Evolutionary conservation across 2,329 filamentous ascomycete species (phyloP).

Genomic region (Neofusicoccum laricinum): DNA sequence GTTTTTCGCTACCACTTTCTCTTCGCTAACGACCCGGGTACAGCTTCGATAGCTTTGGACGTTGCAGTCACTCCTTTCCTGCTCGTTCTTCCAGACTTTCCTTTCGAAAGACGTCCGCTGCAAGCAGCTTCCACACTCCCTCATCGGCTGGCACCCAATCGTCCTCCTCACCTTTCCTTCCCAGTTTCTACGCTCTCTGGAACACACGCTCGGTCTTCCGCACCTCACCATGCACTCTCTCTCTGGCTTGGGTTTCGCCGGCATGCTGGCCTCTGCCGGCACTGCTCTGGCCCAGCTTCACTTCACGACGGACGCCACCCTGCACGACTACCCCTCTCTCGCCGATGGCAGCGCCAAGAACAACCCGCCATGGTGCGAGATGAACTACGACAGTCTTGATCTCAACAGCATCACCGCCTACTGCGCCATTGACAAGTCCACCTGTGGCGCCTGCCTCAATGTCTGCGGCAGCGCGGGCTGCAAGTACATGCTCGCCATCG

Average conservation of each 20-base stretch:
- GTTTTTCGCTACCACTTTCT: neutral
- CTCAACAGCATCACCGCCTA: constrained; percentile 9
- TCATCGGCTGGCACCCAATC: neutral
- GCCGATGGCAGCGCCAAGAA: neutral
- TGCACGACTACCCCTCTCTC: constrained; percentile 13
- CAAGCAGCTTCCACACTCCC: constrained; percentile 1
- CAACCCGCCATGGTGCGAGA: constrained; percentile 16
- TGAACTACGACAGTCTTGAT: constrained; percentile 5
- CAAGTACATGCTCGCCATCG: constrained; percentile 93
- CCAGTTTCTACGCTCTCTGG: too few species aligned
- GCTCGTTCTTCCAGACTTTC: neutral
- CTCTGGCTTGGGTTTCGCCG: neutral
- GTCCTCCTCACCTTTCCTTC: neutral
- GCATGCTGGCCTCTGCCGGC: constrained; percentile 1
- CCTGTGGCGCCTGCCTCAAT: constrained; percentile 52
- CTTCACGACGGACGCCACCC: constrained; percentile 13
- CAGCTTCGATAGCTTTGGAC: neutral
- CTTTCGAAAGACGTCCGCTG: neutral
- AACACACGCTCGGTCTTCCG: too few species aligned
- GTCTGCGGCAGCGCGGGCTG: constrained; percentile 94
- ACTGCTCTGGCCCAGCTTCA: neutral
- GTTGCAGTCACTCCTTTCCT: neutral
- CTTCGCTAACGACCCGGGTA: neutral
- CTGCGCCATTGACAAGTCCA: constrained; percentile 47
- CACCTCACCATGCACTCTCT: neutral